Base-by-base conservation (phyloP, 345 rosid genomes). In the Punica granatum region DNA sequence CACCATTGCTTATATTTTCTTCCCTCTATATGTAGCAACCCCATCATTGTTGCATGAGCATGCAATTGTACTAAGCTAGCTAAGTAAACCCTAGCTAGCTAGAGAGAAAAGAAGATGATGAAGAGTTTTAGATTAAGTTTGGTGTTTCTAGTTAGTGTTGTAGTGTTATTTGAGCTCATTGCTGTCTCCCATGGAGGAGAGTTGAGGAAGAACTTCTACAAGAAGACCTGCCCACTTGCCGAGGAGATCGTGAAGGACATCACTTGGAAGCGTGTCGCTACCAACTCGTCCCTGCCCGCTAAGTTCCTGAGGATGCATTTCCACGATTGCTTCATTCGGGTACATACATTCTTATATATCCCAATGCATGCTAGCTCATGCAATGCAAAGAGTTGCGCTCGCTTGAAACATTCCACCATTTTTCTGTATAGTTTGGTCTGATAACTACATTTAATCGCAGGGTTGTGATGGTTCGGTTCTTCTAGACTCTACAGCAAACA, bases 321-420 rank as follows among this genome's bases (percentile, higher is more conserved):
- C 69, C 87, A 83, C 19, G 87, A 83, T 67, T 83, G 87, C 68
- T 83, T 83, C 43, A 83, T 83, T 19, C 46, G 83, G 76, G 87
- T 83, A 74, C 36, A 60, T 0, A 3, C 21, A 23, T 31, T 11
- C 69, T 14, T 41, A 30, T 28, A 19, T 8, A 28, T 31, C 31
- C 33, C n/a, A n/a, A n/a, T n/a, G n/a, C n/a, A n/a, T n/a, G n/a
- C n/a, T n/a, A n/a, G n/a, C n/a, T n/a, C n/a, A n/a, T n/a, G n/a
- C n/a, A n/a, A n/a, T n/a, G n/a, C n/a, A n/a, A n/a, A n/a, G n/a
- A n/a, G n/a, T n/a, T n/a, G n/a, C n/a, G n/a, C n/a, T n/a, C n/a
- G n/a, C n/a, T n/a, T n/a, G n/a, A n/a, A n/a, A n/a, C n/a, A n/a
- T n/a, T n/a, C n/a, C n/a, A n/a, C n/a, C n/a, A n/a, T n/a, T n/a